Conservation (phyloP, 331 rosid genomes). For the Pyracantha coccinea region DNA sequence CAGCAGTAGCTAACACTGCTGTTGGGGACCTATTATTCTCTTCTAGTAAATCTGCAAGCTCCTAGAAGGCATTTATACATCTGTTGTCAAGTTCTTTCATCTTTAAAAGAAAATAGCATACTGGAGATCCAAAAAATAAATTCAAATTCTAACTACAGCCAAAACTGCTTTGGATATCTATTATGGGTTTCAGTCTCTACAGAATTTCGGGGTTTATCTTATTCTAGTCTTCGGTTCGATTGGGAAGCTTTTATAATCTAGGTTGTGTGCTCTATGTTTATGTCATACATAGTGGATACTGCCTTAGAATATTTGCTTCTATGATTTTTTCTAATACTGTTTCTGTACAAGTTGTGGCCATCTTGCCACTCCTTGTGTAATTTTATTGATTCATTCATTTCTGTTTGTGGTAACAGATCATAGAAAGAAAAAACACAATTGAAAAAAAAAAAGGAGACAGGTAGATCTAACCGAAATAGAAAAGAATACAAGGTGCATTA, state of each 20-base stretch:
- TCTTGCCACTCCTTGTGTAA: no score
- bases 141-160: not conserved
- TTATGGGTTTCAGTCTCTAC: not conserved
- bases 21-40: constrained; percentile 36
- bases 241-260: no score
- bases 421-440: not conserved
- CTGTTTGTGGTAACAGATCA: not conserved
- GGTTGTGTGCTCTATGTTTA: no score
- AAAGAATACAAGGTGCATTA: constrained; percentile 37
- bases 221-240: no score
- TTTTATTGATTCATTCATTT: not conserved
- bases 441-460: not conserved
- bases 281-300: no score
- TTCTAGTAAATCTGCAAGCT: constrained; percentile 66
- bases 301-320: no score
- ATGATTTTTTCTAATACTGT: no score
- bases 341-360: no score
- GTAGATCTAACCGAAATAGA: constrained; percentile 10
- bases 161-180: not conserved
- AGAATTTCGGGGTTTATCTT: no score
- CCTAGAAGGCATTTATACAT: constrained; percentile 99
- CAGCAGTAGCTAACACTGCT: constrained; percentile 35
- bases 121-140: not conserved
- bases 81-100: constrained; percentile 95
- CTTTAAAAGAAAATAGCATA: constrained; percentile 29